phyloP scores from a whole-genome alignment of 257 asterid genomes.

The Lantana camara region DNA sequence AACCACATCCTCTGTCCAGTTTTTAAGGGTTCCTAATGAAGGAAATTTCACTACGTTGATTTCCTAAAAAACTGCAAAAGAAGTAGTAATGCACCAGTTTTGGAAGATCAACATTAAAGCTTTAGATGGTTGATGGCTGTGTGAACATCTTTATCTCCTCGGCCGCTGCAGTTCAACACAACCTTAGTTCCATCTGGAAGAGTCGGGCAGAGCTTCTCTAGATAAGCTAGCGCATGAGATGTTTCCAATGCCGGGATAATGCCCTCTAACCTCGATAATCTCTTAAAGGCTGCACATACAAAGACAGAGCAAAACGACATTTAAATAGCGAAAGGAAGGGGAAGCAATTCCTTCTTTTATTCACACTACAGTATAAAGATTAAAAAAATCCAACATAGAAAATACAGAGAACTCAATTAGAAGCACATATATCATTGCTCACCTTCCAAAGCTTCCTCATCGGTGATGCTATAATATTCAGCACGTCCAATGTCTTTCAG shows the following conservation, averaged over 20 bases:
- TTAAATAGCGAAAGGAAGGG: not conserved
- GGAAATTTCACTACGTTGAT: no score
- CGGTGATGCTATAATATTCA: constrained; percentile 54
- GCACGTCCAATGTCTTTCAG: constrained; percentile 65
- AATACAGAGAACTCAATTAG: not conserved
- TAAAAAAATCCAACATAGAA: no score
- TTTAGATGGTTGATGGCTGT: constrained; percentile 50
- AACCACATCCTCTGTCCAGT: no score
- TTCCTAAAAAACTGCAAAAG: no score
- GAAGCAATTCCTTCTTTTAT: not conserved
- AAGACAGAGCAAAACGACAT: not conserved
- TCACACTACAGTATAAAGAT: not conserved
- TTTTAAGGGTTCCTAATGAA: no score
- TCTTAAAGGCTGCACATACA: constrained; percentile 57
- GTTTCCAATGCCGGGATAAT: constrained; percentile 71
- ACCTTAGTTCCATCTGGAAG: constrained; percentile 53
- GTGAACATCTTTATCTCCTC: constrained; percentile 72
- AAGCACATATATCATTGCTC: not conserved
- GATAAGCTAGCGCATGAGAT: constrained; percentile 61
- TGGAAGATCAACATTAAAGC: constrained; percentile 22
- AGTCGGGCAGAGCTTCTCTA: constrained; percentile 62
- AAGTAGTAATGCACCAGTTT: no score
- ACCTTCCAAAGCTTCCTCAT: constrained; percentile 71
- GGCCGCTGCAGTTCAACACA: constrained; percentile 65
- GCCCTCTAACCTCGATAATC: constrained; percentile 60